Evolutionary conservation across 129 eudicot genomes (phyloP).

Genomic region (Saussurea involucrata): DNA sequence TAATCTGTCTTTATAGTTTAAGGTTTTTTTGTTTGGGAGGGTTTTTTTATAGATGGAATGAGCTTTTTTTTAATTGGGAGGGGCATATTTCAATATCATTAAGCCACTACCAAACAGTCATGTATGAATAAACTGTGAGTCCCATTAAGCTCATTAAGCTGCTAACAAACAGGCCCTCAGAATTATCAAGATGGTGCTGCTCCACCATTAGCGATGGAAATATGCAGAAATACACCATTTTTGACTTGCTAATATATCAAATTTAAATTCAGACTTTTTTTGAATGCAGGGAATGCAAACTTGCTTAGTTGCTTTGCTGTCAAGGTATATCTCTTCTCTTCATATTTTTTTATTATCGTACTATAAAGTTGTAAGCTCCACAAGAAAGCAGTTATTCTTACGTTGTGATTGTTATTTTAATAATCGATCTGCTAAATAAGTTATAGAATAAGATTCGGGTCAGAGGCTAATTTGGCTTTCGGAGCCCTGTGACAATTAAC

Average conservation of each 20-base stretch:
- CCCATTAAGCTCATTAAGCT: no score
- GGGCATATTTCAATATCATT: no score
- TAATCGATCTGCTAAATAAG: neutral
- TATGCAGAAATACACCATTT: neutral
- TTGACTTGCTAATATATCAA: neutral
- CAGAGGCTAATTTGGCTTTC: slow-evolving; percentile 2
- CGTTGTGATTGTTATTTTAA: neutral
- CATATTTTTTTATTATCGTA: neutral
- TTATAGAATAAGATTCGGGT: neutral
- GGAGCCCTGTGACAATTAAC: neutral
- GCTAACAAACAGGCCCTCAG: no score
- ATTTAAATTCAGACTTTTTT: slow-evolving; percentile 4
- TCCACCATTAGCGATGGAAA: no score
- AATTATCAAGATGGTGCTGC: neutral
- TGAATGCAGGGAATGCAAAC: slow-evolving; percentile 71
- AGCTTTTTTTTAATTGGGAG: no score
- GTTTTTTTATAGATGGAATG: no score
- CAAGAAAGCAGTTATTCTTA: neutral
- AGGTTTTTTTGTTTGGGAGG: no score
- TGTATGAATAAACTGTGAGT: no score
- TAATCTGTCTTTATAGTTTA: no score
- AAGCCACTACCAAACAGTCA: no score
- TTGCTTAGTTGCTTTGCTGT: slow-evolving; percentile 66
- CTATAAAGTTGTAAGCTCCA: neutral
- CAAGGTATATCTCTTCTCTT: slow-evolving; percentile 46